phyloP scores from a whole-genome alignment of 2,329 filamentous ascomycete species.

The Hypocrella siamensis region DNA sequence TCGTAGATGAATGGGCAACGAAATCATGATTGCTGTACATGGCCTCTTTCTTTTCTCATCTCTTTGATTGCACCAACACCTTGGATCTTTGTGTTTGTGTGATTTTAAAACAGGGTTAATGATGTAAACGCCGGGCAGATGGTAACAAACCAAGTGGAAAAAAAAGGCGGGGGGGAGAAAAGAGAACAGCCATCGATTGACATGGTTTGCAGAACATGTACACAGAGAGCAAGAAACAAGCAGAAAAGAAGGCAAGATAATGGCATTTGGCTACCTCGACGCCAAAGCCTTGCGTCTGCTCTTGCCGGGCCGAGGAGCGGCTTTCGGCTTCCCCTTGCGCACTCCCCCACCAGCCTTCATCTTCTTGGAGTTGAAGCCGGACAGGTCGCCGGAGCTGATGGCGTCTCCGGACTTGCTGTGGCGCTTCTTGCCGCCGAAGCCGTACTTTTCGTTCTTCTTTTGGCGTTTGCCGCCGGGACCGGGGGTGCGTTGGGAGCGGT shows the following conservation, averaged over 20 bases:
- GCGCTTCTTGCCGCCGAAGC: conserved; percentile 91
- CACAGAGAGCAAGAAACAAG: no score
- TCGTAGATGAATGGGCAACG: conserved; percentile 20
- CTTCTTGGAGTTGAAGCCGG: conserved; percentile 61
- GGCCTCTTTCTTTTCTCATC: no score
- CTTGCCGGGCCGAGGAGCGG: conserved; percentile 32
- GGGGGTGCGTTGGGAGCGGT: conserved; percentile 20
- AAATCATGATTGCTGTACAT: conserved; percentile 11
- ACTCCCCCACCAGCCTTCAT: conserved; percentile 52
- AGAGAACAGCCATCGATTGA: no score
- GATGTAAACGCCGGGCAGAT: no score
- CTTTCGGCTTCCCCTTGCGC: conserved; percentile 22
- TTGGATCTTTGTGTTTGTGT: no score
- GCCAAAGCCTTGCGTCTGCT: conserved; percentile 29
- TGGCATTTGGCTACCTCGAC: no score
- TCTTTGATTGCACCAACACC: no score
- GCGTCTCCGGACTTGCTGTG: conserved; percentile 85
- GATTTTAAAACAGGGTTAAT: no score
- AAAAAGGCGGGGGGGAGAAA: no score
- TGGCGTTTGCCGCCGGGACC: conserved; percentile 47
- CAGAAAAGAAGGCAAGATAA: no score
- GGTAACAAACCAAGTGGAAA: no score
- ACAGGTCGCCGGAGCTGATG: conserved; percentile 63
- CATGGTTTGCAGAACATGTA: no score
- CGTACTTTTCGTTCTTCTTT: conserved; percentile 91